Evolutionary conservation across 2,329 filamentous ascomycete species (phyloP).

Genomic region (Colletotrichum scovillei): DNA sequence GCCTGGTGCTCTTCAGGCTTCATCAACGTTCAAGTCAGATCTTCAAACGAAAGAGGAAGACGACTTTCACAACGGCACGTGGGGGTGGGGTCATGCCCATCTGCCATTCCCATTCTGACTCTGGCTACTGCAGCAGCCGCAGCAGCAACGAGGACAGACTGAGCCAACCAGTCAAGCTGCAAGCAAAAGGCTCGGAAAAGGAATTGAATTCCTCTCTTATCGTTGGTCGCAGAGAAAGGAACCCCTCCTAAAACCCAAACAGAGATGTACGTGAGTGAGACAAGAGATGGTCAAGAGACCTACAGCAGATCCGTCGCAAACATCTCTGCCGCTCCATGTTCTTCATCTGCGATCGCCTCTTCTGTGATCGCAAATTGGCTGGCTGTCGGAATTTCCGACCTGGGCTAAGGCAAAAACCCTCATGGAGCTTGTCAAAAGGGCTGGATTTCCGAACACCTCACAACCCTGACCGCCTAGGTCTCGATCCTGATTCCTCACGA

Average conservation of each 20-base stretch:
- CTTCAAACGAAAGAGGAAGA: not conserved
- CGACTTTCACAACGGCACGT: not conserved
- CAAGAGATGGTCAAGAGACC: not conserved
- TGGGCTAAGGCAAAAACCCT: not conserved
- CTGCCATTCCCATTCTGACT: not conserved
- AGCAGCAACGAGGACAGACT: not conserved
- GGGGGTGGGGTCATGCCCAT: constrained; percentile 5
- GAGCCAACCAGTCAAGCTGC: not conserved
- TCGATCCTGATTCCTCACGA: not conserved
- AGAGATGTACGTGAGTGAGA: not conserved
- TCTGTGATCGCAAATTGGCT: not conserved
- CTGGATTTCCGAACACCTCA: not conserved
- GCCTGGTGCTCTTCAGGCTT: not conserved
- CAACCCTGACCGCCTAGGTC: not conserved
- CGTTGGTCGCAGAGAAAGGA: not conserved
- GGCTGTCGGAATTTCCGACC: not conserved
- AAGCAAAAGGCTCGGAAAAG: not conserved
- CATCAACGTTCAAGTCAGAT: not conserved
- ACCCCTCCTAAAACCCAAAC: not conserved
- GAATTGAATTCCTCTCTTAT: not conserved
- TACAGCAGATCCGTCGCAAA: not conserved
- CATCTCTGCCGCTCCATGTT: not conserved
- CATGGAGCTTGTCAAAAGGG: not conserved
- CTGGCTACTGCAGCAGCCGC: not conserved
- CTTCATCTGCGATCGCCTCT: not conserved